Evolutionary conservation across 371 early-diverging fungal genomes (phyloP).

Genomic region (Mucor saturninus): DNA sequence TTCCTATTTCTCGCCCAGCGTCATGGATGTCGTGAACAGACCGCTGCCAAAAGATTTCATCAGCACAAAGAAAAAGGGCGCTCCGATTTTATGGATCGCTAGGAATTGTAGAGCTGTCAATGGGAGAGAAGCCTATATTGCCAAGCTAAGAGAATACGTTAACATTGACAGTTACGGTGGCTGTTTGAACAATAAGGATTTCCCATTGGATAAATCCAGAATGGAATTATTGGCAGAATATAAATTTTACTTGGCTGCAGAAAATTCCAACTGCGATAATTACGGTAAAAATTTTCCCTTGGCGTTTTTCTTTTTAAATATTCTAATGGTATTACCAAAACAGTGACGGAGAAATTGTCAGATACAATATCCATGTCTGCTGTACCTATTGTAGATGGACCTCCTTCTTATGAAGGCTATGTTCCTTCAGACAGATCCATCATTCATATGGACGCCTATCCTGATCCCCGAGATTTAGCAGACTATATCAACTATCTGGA

Average conservation of each 20-base stretch:
- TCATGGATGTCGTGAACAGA: constrained; percentile 41
- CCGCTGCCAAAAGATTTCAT: constrained; percentile 45
- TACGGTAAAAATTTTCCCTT: constrained; percentile 31
- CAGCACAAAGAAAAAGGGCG: constrained; percentile 29
- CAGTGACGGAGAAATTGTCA: constrained; percentile 46
- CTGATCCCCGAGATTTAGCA: constrained; percentile 47
- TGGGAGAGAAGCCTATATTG: constrained; percentile 42
- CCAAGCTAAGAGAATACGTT: constrained; percentile 42
- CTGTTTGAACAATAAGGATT: constrained; percentile 40
- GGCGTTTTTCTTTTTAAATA: neutral
- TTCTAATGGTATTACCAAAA: neutral
- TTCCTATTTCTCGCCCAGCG: constrained; percentile 35
- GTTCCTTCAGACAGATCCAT: constrained; percentile 37
- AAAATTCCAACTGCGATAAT: constrained; percentile 49
- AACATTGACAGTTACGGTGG: constrained; percentile 41
- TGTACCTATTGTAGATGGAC: constrained; percentile 42
- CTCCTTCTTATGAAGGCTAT: constrained; percentile 38
- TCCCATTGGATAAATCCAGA: constrained; percentile 39
- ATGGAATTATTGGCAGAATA: constrained; percentile 34
- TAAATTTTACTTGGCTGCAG: constrained; percentile 50
- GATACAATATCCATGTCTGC: constrained; percentile 36
- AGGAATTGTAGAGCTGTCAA: constrained; percentile 42
- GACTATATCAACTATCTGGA: constrained; percentile 42
- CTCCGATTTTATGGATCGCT: constrained; percentile 49
- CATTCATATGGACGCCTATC: constrained; percentile 46